phyloP scores from a whole-genome alignment of 2,329 filamentous ascomycete genomes.

The Balansia obtecta region DNA sequence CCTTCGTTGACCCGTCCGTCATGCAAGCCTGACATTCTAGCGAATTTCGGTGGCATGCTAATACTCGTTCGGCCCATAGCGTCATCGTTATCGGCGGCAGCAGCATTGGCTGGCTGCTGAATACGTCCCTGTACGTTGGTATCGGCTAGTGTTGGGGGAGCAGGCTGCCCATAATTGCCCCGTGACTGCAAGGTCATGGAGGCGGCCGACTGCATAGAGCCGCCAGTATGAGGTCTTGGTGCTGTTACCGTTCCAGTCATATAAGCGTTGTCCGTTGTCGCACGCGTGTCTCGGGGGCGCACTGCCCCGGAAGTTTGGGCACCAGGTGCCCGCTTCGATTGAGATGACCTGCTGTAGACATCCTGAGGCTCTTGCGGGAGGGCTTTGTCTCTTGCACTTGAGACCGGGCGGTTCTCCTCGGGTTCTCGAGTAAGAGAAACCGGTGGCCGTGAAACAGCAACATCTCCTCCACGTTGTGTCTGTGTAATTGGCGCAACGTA shows the following conservation, averaged over 20 bases:
- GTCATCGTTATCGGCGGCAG: conserved; percentile 58
- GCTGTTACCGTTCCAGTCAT: conserved; percentile 29
- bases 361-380: conserved; percentile 46
- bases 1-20: conserved; percentile 33
- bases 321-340: conserved; percentile 33
- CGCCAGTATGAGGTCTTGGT: conserved; percentile 65
- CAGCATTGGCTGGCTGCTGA: conserved; percentile 54
- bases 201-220: conserved; percentile 58
- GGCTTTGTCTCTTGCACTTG: conserved; percentile 40
- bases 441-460: conserved; percentile 15
- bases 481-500: conserved; percentile 87
- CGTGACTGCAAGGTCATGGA: conserved; percentile 53
- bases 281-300: conserved; percentile 23
- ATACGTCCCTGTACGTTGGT: conserved; percentile 85
- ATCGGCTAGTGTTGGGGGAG: conserved; percentile 72
- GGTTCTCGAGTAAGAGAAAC: conserved; percentile 26
- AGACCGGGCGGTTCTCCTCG: conserved; percentile 21
- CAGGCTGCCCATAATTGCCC: conserved; percentile 72
- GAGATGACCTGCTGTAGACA: conserved; percentile 23
- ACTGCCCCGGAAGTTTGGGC: conserved; percentile 25
- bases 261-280: conserved; percentile 27
- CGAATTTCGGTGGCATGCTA: conserved; percentile 45
- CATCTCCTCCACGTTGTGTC: conserved; percentile 54
- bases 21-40: conserved; percentile 45
- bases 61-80: conserved; percentile 52